Base-by-base conservation (phyloP, 2,329 filamentous ascomycete genomes). In the Pseudopyricularia cyperi region DNA sequence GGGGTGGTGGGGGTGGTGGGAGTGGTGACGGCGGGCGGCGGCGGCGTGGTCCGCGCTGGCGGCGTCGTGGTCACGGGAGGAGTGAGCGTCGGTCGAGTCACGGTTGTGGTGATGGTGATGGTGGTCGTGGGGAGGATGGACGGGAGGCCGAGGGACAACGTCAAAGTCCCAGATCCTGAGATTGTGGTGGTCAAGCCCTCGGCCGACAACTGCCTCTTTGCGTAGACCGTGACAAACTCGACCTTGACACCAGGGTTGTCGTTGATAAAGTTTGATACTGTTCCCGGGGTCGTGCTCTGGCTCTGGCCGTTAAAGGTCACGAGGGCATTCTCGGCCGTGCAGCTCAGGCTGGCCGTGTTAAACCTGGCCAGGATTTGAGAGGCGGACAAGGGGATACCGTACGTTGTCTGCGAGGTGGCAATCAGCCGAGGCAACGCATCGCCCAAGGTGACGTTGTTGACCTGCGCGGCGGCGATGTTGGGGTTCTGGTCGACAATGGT, bases 251-350 rank as follows among this genome's bases (percentile, higher is more conserved):
- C 58, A 19, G 55, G 57, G 19, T 52, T 50, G 15, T 49, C 50
- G 44, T 46, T 54, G 56, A n/a, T 17, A 26, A 57, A 50, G 22
- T 37, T 35, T 7, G 47, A 12, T 2, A 24, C 15, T 12, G 30
- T 17, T 33, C 51, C 51, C n/a, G 56, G 50, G 22, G 60, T 48
- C 15, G 42, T 14, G 19, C 22, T 49, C 7, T 15, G 62, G 2
- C 70, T 66, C 52, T 66, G 66, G 4, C 83, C 84, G 58, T 87
- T 79, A 65, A 96, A 95, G 0, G 87, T 89, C 15, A 97, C 84
- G 4, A 98, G 74, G 0, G 89, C 84, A 60, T 97, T 97, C 64
- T 96, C 85, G 0, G 83, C 80, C 8, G 80, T 80, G 66, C 93
- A 98, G 52, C 86, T 89, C 15, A 95, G 71, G 57, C 85, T 85